phyloP scores from a whole-genome alignment of 345 rosid genomes.

The Heritiera littoralis region DNA sequence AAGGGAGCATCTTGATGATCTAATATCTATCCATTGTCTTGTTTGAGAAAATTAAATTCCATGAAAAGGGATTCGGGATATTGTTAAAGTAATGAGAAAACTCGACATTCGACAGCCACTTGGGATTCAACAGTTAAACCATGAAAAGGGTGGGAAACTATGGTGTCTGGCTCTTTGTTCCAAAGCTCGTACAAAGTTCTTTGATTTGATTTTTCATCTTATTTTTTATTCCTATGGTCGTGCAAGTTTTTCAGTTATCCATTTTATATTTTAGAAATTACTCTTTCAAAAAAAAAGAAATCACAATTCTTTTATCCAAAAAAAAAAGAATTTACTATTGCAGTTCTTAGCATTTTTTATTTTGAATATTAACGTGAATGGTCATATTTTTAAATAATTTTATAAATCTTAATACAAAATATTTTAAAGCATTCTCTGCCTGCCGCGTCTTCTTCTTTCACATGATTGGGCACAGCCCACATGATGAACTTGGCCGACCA shows the following conservation, averaged over 20 bases:
- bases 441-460: neutral
- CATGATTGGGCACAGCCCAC: no score
- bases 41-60: neutral
- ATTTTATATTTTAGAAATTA: neutral
- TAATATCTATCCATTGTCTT: neutral
- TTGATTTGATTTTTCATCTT: neutral
- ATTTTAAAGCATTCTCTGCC: neutral
- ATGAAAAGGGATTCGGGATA: neutral
- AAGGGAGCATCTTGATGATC: neutral
- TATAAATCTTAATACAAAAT: no score
- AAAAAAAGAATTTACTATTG: no score
- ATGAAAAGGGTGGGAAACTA: neutral
- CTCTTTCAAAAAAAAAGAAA: no score
- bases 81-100: neutral
- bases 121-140: constrained; percentile 3
- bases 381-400: no score
- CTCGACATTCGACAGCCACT: neutral
- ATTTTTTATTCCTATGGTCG: no score
- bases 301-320: no score
- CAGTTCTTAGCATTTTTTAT: no score
- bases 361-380: no score
- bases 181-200: constrained; percentile 8
- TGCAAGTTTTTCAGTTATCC: neutral
- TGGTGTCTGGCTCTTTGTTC: constrained; percentile 16
- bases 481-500: no score